A percentile compares a stretch with the other conserved stretches of the same genome.
These are phyloP conservation scores for Paramecium pentaurelia DNA, from an alignment of 73 alveolate genomes.

Conservation along the genomic window DNA sequence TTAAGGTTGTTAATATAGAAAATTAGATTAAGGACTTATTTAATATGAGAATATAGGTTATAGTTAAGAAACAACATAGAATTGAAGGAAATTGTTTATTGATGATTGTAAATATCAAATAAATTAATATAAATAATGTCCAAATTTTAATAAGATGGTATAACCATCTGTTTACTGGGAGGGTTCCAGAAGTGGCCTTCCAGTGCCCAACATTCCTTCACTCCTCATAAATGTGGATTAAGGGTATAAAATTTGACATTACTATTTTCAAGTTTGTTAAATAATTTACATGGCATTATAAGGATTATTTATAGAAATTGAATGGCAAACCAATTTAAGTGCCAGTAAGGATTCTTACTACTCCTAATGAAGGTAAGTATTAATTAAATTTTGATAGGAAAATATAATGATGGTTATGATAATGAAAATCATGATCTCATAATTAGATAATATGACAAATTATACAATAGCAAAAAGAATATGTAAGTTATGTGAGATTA, in stretches of 20 bases:
- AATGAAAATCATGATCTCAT: slow-evolving; percentile 21
- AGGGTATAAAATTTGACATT: not conserved
- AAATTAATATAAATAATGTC: not conserved
- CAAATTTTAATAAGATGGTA: not conserved
- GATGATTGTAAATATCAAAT: not conserved
- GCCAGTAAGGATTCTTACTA: not conserved
- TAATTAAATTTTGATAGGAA: not conserved
- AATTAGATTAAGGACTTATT: not conserved
- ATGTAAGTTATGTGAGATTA: not conserved
- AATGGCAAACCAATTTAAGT: not conserved
- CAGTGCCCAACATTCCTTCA: slow-evolving; percentile 25
- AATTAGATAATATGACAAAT: not conserved
- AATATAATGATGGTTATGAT: slow-evolving; percentile 16
- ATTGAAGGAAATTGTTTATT: not conserved
- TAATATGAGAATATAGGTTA: not conserved
- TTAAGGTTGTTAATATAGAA: not conserved
- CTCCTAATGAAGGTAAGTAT: not conserved
- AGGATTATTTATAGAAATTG: not conserved
- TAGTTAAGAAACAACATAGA: not conserved
- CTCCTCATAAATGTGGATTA: not conserved
- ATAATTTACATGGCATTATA: not conserved
- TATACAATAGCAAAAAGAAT: not conserved
- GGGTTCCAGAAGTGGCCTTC: slow-evolving; percentile 10
- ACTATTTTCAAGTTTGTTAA: slow-evolving; percentile 8
- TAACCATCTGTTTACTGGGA: slow-evolving; percentile 31